Conservation (phyloP, 257 asterid species). For the Echium plantagineum region DNA sequence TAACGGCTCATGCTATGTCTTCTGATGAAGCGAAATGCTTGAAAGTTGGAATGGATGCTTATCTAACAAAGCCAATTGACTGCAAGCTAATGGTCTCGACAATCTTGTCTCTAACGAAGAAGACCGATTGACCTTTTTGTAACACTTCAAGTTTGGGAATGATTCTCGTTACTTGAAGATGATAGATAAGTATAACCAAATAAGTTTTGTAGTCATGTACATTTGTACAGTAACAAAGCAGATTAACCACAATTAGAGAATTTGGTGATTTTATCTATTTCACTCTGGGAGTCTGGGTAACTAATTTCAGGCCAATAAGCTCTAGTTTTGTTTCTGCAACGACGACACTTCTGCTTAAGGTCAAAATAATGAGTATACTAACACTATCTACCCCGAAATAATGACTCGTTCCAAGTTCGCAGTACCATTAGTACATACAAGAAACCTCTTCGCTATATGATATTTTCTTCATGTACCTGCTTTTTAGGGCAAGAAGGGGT, state of each 20-base stretch:
- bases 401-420: too few species aligned
- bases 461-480: too few species aligned
- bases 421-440: too few species aligned
- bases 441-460: too few species aligned
- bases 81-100: slow-evolving; percentile 72
- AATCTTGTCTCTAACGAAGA: slow-evolving; percentile 59
- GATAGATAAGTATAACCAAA: not conserved
- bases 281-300: too few species aligned
- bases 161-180: not conserved
- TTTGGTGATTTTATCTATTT: too few species aligned
- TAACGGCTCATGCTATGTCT: slow-evolving; percentile 96
- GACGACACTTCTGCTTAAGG: too few species aligned
- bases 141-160: not conserved
- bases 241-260: not conserved
- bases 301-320: too few species aligned
- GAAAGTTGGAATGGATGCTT: slow-evolving; percentile 96
- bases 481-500: too few species aligned
- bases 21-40: slow-evolving; percentile 85
- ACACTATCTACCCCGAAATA: too few species aligned
- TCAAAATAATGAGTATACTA: too few species aligned
- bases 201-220: not conserved
- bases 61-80: slow-evolving; percentile 81
- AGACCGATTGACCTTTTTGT: slow-evolving; percentile 6
- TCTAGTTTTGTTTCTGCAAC: too few species aligned
- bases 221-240: not conserved